Evolutionary conservation across 495 filamentous ascomycete species (phyloP), one percentile per base, ranked within the genome.

Genomic region (Neurospora sp.): DNA sequence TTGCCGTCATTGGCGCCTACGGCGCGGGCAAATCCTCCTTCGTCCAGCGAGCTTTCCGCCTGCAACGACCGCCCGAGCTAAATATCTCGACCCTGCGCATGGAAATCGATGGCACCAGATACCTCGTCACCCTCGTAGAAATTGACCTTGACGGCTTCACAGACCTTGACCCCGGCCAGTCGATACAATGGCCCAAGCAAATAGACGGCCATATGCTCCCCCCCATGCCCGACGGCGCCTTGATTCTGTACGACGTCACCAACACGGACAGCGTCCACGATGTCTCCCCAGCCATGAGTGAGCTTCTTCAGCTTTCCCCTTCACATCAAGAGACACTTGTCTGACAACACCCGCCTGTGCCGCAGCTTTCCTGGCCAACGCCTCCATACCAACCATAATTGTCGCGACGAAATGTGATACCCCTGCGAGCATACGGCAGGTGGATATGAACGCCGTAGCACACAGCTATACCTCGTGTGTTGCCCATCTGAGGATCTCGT

Each of bases 21-120:
- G 89, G 90, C 69, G 92, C 93, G 41, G 95, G 95, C 75, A 98
- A 98, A 83, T 93, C 93, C 69, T 92, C 92, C 31, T 97, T 98
- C 76, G 91, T 97, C 73, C 91, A 92, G 77, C 89, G 87, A 71
- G 92, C 93, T 12, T 82, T 96, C 76, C 91, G 93, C 48, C 84
- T 95, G 74, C 89, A 88, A 72, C 81, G 82, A 42, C 80, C 87
- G 2, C 86, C 91, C 4, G 81, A 81, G 40, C 77, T 82, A 39
- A 89, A 89, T 65, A 81, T 85, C 59, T 85, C 88, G 38, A 88
- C 84, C 44, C 86, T 88, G 70, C 91, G 92, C 77, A 92, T 96
- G 82, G 88, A 89, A 4, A 80, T 97, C 76, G 93, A 97, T 71
- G 91, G 91, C 73, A 83, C 87, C 22, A 84, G 89, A 70, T 95